Evolutionary conservation across 306 rosid species (phyloP).

Genomic region (Begonia fuchsioides): DNA sequence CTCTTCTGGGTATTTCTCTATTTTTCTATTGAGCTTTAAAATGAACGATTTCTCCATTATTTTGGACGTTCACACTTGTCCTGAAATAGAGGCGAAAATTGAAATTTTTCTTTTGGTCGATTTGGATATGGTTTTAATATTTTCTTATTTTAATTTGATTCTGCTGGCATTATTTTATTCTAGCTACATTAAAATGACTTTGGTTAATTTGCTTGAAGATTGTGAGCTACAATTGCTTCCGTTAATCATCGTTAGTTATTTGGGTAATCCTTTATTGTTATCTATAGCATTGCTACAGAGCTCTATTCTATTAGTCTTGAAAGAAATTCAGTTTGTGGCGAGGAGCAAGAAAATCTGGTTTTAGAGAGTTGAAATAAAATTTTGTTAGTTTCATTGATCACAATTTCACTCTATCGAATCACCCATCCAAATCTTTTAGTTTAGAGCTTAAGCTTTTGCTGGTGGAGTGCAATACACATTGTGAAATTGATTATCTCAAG

Average conservation of each 20-base stretch:
- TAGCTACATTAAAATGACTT: not conserved
- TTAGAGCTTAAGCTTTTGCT: no score
- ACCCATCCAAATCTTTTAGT: no score
- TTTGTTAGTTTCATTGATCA: no score
- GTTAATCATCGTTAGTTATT: not conserved
- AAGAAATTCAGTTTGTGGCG: no score
- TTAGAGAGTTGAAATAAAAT: no score
- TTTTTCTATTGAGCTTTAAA: slow-evolving; percentile 1
- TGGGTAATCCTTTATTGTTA: not conserved
- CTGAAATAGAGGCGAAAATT: not conserved
- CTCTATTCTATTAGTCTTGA: no score
- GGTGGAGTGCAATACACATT: no score
- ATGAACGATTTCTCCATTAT: not conserved
- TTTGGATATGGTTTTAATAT: not conserved
- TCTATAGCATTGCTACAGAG: not conserved
- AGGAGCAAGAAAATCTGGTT: no score
- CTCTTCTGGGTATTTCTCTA: slow-evolving; percentile 48
- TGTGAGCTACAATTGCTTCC: no score
- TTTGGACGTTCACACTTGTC: not conserved
- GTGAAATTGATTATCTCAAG: no score
- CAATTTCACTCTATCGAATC: no score
- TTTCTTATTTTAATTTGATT: not conserved
- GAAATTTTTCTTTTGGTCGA: not conserved
- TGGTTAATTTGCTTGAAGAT: no score
- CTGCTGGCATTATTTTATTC: not conserved